These are phyloP conservation scores for Tylopilus sp. DNA, from an alignment of 768 basidiomycete species.

Conservation along the genomic window DNA sequence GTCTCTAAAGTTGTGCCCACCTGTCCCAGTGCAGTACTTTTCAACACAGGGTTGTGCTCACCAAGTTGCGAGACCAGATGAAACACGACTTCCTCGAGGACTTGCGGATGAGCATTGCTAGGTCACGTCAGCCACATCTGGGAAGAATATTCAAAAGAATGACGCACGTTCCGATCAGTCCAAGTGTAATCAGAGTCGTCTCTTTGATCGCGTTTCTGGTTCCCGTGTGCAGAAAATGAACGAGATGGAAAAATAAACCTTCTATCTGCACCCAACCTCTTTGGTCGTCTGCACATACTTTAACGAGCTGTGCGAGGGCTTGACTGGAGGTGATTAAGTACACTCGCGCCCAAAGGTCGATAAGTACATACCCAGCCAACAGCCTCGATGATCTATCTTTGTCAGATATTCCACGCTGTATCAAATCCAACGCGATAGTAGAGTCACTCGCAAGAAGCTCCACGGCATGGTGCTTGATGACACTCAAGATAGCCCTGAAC, in stretches of 20 bases:
- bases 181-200: slow-evolving; percentile 59
- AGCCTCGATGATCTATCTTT: slow-evolving; percentile 58
- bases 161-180: slow-evolving; percentile 46
- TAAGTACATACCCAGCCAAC: slow-evolving; percentile 57
- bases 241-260: slow-evolving; percentile 42
- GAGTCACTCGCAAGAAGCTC: slow-evolving; percentile 28
- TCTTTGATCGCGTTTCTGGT: slow-evolving; percentile 52
- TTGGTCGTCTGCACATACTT: slow-evolving; percentile 36
- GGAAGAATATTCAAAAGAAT: neutral
- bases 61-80: slow-evolving; percentile 67
- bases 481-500: slow-evolving; percentile 38
- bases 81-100: slow-evolving; percentile 57
- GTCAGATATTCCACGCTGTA: slow-evolving; percentile 50
- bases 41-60: slow-evolving; percentile 63
- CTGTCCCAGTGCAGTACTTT: slow-evolving; percentile 65
- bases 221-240: slow-evolving; percentile 43
- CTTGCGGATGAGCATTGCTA: slow-evolving; percentile 47
- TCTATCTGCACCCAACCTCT: slow-evolving; percentile 36
- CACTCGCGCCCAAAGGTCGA: neutral
- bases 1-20: slow-evolving; percentile 32
- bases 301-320: slow-evolving; percentile 46
- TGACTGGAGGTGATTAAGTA: slow-evolving; percentile 30
- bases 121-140: slow-evolving; percentile 5
- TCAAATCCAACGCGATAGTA: slow-evolving; percentile 38
- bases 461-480: slow-evolving; percentile 42